Base-by-base conservation (phyloP, 768 basidiomycete species). In the Mycena galericulata region DNA sequence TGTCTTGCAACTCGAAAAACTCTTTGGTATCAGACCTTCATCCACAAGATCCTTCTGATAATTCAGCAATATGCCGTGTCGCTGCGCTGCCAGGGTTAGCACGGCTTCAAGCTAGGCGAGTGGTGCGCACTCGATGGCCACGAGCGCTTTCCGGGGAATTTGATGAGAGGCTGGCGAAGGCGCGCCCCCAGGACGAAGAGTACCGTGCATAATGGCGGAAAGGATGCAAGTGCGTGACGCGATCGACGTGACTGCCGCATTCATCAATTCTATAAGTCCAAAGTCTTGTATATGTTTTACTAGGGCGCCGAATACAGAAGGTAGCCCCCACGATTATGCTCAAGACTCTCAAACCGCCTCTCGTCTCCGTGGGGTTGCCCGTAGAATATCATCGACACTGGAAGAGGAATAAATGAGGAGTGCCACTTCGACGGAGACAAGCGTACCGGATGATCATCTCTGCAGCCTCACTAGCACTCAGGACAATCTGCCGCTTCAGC, bases 401-500 rank as follows among this genome's bases (percentile, higher is more conserved):
- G 30, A 65, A 11, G 56, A 30, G 56, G 14, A 34, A 36, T 36
- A 40, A 65, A 71, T 53, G 69, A 56, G 70, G 41, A 61, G n/a
- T 46, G 29, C 43, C 55, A 58, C 22, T 6, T 12, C 6, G 15
- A 69, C 11, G 46, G 63, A 45, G 24, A 41, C 54, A 22, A 55
- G 20, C 89, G 29, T 81, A 93, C 92, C 97, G 88, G 70, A 99
- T 88, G 73, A 99, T 98, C 97, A 99, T 99, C 85, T 99, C 98
- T 2, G 95, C 93, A 20, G 97, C 98, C 78, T 99, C 98, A 64
- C 91, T 95, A 1, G 98, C 97, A 75, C 95, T 97, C 51, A 94
- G 81, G 4, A 99, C 92, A 1, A 99, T 97, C 80, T 98, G 97
- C 43, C 92, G 86, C 84, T 99, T 99, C 71, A 99, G 85, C 84